Evolutionary conservation across 2,329 filamentous ascomycete genomes (phyloP), one percentile per base, ranked within the genome.

Genomic region (Pleoardoris graminearum): DNA sequence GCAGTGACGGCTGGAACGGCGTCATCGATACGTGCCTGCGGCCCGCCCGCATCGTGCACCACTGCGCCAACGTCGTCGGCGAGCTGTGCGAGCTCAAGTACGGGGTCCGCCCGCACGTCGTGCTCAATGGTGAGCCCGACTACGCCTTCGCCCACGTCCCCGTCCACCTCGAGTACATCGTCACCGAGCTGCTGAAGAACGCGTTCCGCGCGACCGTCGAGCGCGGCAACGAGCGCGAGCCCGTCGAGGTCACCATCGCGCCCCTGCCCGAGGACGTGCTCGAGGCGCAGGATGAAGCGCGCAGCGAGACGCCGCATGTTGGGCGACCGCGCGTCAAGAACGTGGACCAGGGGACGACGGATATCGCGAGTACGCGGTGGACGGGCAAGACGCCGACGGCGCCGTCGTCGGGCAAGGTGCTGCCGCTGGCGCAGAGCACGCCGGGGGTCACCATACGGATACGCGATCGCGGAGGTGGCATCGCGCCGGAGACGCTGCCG

Each of bases 21-120:
- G 91, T 97, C 19, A 97, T 99, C 57, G 93, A 99, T 75, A 97
- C 94, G 0, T 87, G 86, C 2, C 80, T 99, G 8, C 86, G 86
- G 30, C 94, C 94, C 0, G 89, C 91, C 0, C 82, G 84, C 39
- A 90, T 93, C 36, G 85, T 97, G 37, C 86, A 92, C 62, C 83
- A 85, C 6, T 97, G 93, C 74, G 92, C 92, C 47, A 86, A 87
- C 53, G 95, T 94, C 56, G 94, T 99, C 0, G 90, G 90, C 33
- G 94, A 97, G 68, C 96, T 97, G 55, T 97, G 93, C 77, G 94
- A 97, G 78, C 82, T 97, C 30, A 93, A 94, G 57, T 99, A 99
- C 68, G 94, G 94, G 46, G 85, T 95, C 1, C 85, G 94, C 0
- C 94, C 94, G 0, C 82, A 81, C 2, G 82, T 96, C 65, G 77